A percentile compares a stretch with the other conserved stretches of the same genome.
phyloP scores from a whole-genome alignment of 2,329 filamentous ascomycete species.

The Fusarium concolor region DNA sequence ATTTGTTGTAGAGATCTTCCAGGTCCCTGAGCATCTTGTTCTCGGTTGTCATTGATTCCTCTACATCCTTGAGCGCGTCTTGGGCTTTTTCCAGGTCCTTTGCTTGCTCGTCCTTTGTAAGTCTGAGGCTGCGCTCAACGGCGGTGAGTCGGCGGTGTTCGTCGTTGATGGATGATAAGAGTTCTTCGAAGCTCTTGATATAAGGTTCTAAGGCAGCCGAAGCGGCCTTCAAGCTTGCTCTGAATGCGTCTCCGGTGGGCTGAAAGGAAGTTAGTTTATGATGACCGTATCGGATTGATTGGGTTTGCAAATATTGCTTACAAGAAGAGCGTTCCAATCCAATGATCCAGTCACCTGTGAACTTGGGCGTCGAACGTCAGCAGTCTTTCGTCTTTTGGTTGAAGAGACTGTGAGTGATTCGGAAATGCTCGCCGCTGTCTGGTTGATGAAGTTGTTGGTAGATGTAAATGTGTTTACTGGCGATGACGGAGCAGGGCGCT shows the following conservation, averaged over 20 bases:
- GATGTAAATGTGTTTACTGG: too few species aligned
- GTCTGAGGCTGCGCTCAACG: not conserved
- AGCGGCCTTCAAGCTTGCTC: not conserved
- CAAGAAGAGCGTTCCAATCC: not conserved
- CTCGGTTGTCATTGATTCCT: not conserved
- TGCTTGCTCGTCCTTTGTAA: not conserved
- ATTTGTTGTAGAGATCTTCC: not conserved
- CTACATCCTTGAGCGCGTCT: not conserved
- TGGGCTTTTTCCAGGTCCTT: not conserved
- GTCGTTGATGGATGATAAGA: not conserved
- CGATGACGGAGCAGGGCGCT: not conserved
- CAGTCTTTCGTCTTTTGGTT: not conserved
- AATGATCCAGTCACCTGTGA: fast-evolving
- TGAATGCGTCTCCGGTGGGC: not conserved
- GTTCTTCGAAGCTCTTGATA: not conserved
- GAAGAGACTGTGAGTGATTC: not conserved
- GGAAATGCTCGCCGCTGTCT: too few species aligned
- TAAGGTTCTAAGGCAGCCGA: not conserved
- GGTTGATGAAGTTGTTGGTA: too few species aligned
- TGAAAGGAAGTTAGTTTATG: not conserved
- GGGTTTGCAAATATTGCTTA: fast-evolving
- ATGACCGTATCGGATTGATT: too few species aligned
- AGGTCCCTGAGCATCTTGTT: not conserved
- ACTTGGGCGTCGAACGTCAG: too few species aligned
- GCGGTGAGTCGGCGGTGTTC: not conserved